Evolutionary conservation across 345 rosid species (phyloP).

Genomic region (Arabidopsis suecica): DNA sequence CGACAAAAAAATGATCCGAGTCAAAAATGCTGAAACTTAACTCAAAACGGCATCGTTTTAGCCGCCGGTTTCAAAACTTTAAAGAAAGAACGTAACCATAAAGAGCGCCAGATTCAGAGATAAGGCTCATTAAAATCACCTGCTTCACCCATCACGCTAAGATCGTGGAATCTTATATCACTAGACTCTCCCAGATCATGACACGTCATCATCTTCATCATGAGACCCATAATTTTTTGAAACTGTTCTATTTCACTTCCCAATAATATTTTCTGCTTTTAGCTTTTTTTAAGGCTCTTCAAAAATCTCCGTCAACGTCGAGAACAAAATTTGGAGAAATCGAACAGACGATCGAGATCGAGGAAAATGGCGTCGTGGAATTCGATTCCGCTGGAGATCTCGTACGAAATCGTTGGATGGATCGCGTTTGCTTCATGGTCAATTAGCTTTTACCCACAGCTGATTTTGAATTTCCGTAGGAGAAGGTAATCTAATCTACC

Average conservation of each 20-base stretch:
- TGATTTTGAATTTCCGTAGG: constrained; percentile 77
- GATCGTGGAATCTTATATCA: too few relatives aligned
- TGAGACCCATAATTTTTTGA: too few relatives aligned
- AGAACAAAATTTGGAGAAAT: not conserved
- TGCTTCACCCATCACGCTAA: too few relatives aligned
- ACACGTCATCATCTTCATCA: too few relatives aligned
- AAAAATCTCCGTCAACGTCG: not conserved
- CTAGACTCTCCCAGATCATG: too few relatives aligned
- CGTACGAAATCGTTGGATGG: constrained; percentile 78
- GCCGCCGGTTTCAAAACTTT: too few relatives aligned
- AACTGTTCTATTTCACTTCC: not conserved
- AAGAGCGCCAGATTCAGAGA: constrained; percentile 25
- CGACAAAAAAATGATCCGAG: too few relatives aligned
- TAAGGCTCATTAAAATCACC: not conserved
- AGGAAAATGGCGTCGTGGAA: constrained; percentile 76
- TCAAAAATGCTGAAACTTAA: too few relatives aligned
- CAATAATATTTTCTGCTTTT: not conserved
- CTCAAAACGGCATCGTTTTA: too few relatives aligned
- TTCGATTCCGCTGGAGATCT: constrained; percentile 69
- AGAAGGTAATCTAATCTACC: constrained; percentile 50
- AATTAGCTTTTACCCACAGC: constrained; percentile 85
- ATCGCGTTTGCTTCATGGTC: constrained; percentile 83
- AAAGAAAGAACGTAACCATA: not conserved
- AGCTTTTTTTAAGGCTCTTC: not conserved
- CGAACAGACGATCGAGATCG: not conserved